Evolutionary conservation across 495 filamentous ascomycete species (phyloP).

Genomic region (Tuber aestivum): DNA sequence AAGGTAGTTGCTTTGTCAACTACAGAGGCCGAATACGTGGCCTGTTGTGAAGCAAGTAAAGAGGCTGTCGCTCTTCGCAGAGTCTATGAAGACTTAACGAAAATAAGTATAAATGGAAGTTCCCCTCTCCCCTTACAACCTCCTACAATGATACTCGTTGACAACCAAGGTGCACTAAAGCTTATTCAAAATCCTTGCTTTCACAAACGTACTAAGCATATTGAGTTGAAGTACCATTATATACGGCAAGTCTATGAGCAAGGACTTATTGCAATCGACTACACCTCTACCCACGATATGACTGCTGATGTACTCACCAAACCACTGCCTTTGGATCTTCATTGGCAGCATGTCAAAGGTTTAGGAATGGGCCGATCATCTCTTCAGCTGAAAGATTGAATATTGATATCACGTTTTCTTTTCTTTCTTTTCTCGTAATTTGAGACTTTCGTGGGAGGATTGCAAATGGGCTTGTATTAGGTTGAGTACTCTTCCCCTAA

Average conservation of each 20-base stretch:
- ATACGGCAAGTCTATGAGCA: not conserved
- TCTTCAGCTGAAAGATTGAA: too few relatives aligned
- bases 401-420: too few relatives aligned
- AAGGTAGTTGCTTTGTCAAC: not conserved
- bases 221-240: not conserved
- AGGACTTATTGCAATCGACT: not conserved
- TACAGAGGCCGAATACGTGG: not conserved
- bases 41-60: not conserved
- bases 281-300: not conserved
- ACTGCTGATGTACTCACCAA: not conserved
- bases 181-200: not conserved
- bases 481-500: too few relatives aligned
- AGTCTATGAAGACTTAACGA: not conserved
- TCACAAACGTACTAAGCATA: not conserved
- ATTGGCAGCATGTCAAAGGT: not conserved
- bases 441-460: too few relatives aligned
- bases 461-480: too few relatives aligned
- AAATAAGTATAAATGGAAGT: not conserved
- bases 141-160: not conserved
- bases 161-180: conserved; percentile 9
- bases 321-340: not conserved
- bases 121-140: not conserved
- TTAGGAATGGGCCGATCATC: not conserved
- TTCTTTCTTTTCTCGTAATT: too few relatives aligned
- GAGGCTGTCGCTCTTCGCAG: not conserved